A percentile compares a stretch with the other conserved stretches of the same genome.
Evolutionary conservation across 1,284 basidiomycete genomes (phyloP).

Genomic region (Stereum hirsutum): DNA sequence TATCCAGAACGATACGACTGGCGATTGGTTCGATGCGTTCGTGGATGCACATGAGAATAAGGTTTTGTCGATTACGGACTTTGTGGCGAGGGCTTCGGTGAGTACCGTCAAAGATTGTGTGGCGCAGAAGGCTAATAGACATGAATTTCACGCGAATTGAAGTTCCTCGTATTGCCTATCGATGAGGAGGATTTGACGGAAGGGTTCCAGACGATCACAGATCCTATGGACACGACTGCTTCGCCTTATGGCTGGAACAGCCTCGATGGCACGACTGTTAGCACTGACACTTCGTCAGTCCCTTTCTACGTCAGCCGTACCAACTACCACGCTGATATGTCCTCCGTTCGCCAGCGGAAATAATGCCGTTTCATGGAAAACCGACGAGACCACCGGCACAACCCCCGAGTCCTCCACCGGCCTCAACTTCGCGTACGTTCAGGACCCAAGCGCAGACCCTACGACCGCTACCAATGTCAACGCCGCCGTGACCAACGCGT

Average conservation of each 20-base stretch:
- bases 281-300: constrained; percentile 15
- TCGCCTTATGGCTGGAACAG: constrained; percentile 46
- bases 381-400: constrained; percentile 14
- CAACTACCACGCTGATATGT: background rate
- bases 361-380: constrained; percentile 31
- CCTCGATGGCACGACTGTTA: constrained; percentile 22
- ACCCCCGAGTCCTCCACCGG: constrained; percentile 22
- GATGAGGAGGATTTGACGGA: constrained; percentile 25
- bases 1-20: constrained; percentile 41
- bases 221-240: constrained; percentile 29
- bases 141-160: no score
- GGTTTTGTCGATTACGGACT: constrained; percentile 45
- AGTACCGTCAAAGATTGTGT: constrained; percentile 11
- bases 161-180: constrained; percentile 38
- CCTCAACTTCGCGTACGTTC: constrained; percentile 29
- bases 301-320: background rate
- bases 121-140: no score
- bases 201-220: constrained; percentile 28
- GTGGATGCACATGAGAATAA: constrained; percentile 49
- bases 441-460: constrained; percentile 17
- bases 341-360: constrained; percentile 25
- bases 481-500: constrained; percentile 39
- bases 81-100: constrained; percentile 35
- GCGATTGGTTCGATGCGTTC: constrained; percentile 57
- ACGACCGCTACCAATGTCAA: constrained; percentile 28